These are phyloP conservation scores for Fistulina hepatica DNA, from an alignment of 1,284 basidiomycete genomes.

Conservation along the genomic window DNA sequence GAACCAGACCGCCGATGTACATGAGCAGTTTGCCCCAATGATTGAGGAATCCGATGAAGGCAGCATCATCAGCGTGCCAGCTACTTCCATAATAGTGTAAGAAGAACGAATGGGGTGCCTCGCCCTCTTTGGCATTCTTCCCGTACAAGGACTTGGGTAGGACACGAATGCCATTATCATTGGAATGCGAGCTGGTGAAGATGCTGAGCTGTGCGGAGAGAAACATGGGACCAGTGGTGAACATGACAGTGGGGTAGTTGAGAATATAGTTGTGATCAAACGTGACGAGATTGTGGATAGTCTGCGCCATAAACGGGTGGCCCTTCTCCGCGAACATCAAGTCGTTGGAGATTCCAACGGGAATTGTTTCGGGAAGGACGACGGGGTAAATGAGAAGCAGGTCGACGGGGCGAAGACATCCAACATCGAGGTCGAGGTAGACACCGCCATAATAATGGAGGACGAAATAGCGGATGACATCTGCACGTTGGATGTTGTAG, in stretches of 20 bases:
- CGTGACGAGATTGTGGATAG: slow-evolving; percentile 85
- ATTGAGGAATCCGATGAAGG: slow-evolving; percentile 84
- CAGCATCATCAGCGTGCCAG: slow-evolving; percentile 93
- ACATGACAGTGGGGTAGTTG: slow-evolving; percentile 99
- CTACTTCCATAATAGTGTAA: slow-evolving; percentile 94
- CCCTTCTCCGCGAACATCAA: slow-evolving; percentile 84
- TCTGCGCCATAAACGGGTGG: slow-evolving; percentile 87
- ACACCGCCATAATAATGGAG: slow-evolving; percentile 92
- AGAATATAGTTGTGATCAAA: slow-evolving; percentile 91
- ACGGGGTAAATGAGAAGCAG: slow-evolving; percentile 83
- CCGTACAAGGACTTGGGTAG: slow-evolving; percentile 92
- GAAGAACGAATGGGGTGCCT: slow-evolving; percentile 90
- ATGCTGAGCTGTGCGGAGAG: slow-evolving; percentile 80
- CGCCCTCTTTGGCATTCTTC: slow-evolving; percentile 81
- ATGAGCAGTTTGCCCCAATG: slow-evolving; percentile 79
- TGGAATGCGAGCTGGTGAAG: slow-evolving; percentile 65
- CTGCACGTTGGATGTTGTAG: slow-evolving; percentile 93
- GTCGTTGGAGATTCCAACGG: slow-evolving; percentile 95
- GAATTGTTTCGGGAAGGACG: slow-evolving; percentile 90
- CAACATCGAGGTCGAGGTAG: slow-evolving; percentile 96
- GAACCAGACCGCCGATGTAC: slow-evolving; percentile 66
- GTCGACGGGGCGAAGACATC: slow-evolving; percentile 85
- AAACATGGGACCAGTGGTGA: slow-evolving; percentile 95
- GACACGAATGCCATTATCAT: slow-evolving; percentile 69
- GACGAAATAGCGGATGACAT: slow-evolving; percentile 96